A percentile compares a stretch with the other conserved stretches of the same genome.
Evolutionary conservation across 192 early-diverging fungal species (phyloP).

Genomic region (Geosiphon pyriformis): DNA sequence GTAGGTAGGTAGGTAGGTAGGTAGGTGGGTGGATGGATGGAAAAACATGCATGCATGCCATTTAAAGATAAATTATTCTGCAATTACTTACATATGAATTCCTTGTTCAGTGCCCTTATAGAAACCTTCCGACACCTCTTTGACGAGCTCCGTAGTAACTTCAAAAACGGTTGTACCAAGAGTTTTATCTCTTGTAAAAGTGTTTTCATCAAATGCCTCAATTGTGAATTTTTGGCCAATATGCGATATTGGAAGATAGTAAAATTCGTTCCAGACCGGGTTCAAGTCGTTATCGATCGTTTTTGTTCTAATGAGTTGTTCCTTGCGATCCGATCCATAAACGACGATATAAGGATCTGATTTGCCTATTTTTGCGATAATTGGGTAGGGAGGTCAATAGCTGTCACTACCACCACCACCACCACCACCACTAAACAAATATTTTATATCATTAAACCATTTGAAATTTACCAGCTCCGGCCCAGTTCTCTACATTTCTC

Average conservation of each 20-base stretch:
- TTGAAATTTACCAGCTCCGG: slow-evolving; percentile 8
- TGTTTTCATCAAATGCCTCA: slow-evolving; percentile 86
- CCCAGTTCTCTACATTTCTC: not conserved
- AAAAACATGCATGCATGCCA: too few species aligned
- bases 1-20: too few species aligned
- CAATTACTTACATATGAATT: slow-evolving; percentile 29
- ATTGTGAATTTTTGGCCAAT: slow-evolving; percentile 67
- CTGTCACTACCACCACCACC: not conserved
- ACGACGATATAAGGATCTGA: slow-evolving; percentile 91
- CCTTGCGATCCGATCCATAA: slow-evolving; percentile 21
- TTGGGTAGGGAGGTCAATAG: not conserved
- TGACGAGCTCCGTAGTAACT: slow-evolving; percentile 54
- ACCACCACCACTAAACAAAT: not conserved
- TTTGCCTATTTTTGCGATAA: slow-evolving; percentile 43
- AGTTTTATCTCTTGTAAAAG: slow-evolving; percentile 77
- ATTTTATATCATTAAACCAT: too few species aligned
- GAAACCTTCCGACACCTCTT: slow-evolving; percentile 36
- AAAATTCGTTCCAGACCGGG: slow-evolving; percentile 89
- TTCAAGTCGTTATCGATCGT: slow-evolving; percentile 78
- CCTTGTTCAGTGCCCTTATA: slow-evolving; percentile 28
- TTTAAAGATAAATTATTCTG: not conserved
- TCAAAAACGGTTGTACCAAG: slow-evolving; percentile 66
- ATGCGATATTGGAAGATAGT: slow-evolving; percentile 79
- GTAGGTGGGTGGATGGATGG: too few species aligned
- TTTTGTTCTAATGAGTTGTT: slow-evolving; percentile 66